These are phyloP conservation scores for Psilocybe sp. DNA, from an alignment of 768 basidiomycete genomes.

Conservation along the genomic window DNA sequence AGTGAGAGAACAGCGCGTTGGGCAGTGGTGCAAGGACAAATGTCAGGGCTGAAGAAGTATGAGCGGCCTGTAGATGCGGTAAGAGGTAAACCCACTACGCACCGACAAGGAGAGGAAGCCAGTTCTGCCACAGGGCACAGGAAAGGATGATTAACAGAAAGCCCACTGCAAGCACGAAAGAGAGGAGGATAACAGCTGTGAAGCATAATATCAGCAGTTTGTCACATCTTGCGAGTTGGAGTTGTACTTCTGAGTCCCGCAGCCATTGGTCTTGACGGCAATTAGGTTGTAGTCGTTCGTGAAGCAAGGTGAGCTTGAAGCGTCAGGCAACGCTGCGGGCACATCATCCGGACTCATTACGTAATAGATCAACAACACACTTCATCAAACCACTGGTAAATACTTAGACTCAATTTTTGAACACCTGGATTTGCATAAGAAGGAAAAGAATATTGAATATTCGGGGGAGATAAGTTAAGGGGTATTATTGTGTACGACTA, in stretches of 20 bases:
- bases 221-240: not conserved
- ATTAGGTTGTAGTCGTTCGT: not conserved
- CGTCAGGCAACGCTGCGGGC: conserved; percentile 1
- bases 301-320: not conserved
- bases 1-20: conserved; percentile 92
- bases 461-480: not conserved
- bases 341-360: not conserved
- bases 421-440: too few species aligned
- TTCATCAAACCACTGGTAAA: too few species aligned
- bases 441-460: too few species aligned
- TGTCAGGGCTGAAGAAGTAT: conserved; percentile 66
- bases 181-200: conserved; percentile 90
- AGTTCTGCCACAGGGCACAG: conserved; percentile 94
- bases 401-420: too few species aligned
- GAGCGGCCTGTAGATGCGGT: conserved; percentile 1
- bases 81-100: conserved; percentile 25
- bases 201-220: not conserved
- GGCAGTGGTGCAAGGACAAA: conserved; percentile 96
- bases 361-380: conserved; percentile 1
- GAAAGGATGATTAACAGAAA: conserved; percentile 97
- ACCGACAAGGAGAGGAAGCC: conserved; percentile 97
- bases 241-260: conserved; percentile 69
- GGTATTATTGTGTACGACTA: not conserved
- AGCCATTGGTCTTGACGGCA: conserved; percentile 39
- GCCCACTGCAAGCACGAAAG: conserved; percentile 96